Base-by-base conservation (phyloP, 202 grass and related monocot species). In the Digitaria exilis region DNA sequence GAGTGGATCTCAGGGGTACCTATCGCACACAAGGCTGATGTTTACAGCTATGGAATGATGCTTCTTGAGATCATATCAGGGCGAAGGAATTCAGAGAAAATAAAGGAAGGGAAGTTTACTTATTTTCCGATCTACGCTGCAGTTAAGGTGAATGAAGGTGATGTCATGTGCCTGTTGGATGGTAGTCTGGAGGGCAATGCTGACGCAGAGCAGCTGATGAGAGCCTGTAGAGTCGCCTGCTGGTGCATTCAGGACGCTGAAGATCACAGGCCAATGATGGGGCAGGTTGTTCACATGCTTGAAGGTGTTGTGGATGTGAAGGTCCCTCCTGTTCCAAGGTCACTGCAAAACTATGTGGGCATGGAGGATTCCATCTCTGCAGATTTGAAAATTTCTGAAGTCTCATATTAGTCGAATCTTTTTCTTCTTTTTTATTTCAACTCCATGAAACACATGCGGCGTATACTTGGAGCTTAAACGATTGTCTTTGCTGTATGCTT, bases 201-300 rank as follows among this genome's bases (percentile, higher is more conserved):
- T 54, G 55, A 90, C 35, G 69, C 28, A 6, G 78, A 71, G 65
- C 61, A 85, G 59, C 57, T 93, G 22, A 18, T 22, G 21, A 82
- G 57, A 72, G 46, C 60, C 18, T 90, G 84, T 2, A 89, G 64
- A 45, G 77, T 93, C 22, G 77, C 87, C 17, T 85, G 84, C 42
- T 93, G 87, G 87, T 93, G 87, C 81, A 87, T 93, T 63, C 91
- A 90, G 45, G 84, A 87, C 11, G 43, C 28, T 62, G 76, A 85
- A 72, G 52, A 49, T 30, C 11, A 80, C 9, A 87, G 84, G 64
- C 84, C 81, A 15, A 62, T 70, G 37, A 85, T 87, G 77, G 54
- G 91, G 48, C 67, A 83, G 44, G 66, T 80, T 66, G 87, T 90
- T 82, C 81, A 50, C 19, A 76, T 93, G 87, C 56, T 93, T 29